Evolutionary conservation across 2,329 filamentous ascomycete genomes (phyloP).

Genomic region (Neospermospora avenae): DNA sequence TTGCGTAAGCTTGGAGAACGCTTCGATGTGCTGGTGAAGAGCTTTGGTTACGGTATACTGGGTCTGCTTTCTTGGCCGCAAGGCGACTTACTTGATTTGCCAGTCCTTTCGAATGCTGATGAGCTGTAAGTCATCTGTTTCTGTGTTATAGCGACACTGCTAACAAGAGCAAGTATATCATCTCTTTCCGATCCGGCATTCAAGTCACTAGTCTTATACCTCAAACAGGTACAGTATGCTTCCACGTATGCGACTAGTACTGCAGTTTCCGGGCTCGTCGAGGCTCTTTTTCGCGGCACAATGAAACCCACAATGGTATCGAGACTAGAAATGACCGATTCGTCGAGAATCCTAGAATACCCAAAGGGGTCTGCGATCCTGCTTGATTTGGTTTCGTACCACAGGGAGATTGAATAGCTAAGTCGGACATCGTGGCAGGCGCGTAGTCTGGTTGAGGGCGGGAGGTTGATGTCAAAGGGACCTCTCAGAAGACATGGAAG

Average conservation of each 20-base stretch:
- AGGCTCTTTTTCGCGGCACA: background rate
- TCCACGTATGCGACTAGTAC: background rate
- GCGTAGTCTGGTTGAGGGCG: no score
- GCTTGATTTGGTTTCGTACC: constrained; percentile 6
- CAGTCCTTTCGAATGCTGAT: no score
- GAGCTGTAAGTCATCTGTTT: no score
- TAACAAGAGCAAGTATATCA: constrained; percentile 3
- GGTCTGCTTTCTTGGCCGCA: no score
- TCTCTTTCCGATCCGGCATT: constrained; percentile 6
- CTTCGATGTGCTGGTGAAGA: no score
- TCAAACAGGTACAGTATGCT: constrained; percentile 5
- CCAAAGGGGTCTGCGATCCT: constrained; percentile 6
- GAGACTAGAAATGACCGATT: background rate
- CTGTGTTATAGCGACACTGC: background rate
- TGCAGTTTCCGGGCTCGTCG: constrained; percentile 6
- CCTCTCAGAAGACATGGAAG: no score
- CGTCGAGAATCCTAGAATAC: constrained; percentile 5
- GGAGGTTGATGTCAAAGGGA: no score
- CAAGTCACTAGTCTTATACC: constrained; percentile 2
- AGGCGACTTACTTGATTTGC: no score
- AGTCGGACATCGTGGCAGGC: background rate
- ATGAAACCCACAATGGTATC: background rate
- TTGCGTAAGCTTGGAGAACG: no score
- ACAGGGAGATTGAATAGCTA: background rate
- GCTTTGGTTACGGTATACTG: no score